Conservation (phyloP, 805 yeast species). For the Wickerhamiella domercqiae region DNA sequence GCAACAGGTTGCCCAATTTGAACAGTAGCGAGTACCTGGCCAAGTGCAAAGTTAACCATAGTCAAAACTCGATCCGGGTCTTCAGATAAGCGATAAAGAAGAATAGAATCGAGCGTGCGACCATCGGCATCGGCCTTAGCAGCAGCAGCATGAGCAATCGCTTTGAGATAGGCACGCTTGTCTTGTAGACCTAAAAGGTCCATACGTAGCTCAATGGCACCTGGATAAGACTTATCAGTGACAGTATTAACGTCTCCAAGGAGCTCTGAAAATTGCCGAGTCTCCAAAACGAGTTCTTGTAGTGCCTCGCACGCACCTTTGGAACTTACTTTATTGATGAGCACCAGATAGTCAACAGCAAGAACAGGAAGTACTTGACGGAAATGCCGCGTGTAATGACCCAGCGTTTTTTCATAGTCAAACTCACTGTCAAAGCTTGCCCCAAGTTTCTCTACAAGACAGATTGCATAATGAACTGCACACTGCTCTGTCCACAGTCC, state of each 20-base stretch:
- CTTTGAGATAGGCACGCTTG: constrained; percentile 44
- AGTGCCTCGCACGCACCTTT: constrained; percentile 60
- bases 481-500: constrained; percentile 40
- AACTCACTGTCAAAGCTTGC: constrained; percentile 28
- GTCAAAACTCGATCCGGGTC: constrained; percentile 69
- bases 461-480: constrained; percentile 79
- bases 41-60: constrained; percentile 58
- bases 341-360: constrained; percentile 76
- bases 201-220: constrained; percentile 68
- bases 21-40: constrained; percentile 58
- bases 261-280: constrained; percentile 66
- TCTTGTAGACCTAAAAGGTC: constrained; percentile 42
- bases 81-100: constrained; percentile 75
- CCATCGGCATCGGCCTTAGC: constrained; percentile 83
- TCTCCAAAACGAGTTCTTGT: constrained; percentile 69
- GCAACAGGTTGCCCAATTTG: constrained; percentile 48
- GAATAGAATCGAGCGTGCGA: constrained; percentile 65
- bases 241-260: constrained; percentile 58
- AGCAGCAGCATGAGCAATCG: constrained; percentile 76
- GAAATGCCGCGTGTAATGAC: constrained; percentile 69
- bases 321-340: constrained; percentile 39
- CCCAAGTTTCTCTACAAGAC: constrained; percentile 53
- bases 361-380: constrained; percentile 74
- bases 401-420: constrained; percentile 48
- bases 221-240: constrained; percentile 58